phyloP scores from a whole-genome alignment of 2,329 filamentous ascomycete species.

The Trichophyton schoenleinii region DNA sequence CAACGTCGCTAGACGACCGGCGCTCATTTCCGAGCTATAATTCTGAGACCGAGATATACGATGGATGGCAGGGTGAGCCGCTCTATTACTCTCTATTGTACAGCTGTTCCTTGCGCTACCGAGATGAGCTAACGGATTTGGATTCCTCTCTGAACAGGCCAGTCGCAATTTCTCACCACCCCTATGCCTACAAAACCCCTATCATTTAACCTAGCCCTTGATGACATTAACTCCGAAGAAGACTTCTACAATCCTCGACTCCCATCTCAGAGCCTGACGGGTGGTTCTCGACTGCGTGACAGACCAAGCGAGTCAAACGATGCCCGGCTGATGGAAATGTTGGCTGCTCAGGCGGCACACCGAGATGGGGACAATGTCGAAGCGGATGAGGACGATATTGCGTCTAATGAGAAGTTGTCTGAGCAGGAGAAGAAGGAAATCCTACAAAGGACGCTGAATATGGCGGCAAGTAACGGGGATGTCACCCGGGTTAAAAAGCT shows the following conservation, averaged over 20 bases:
- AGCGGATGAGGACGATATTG: slow-evolving; percentile 68
- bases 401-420: slow-evolving; percentile 59
- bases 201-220: slow-evolving; percentile 71
- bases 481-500: slow-evolving; percentile 66
- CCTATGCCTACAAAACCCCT: slow-evolving; percentile 74
- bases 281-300: neutral
- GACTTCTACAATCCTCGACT: slow-evolving; percentile 28
- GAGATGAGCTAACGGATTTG: neutral
- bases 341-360: slow-evolving; percentile 83
- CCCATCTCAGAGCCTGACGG: slow-evolving; percentile 18
- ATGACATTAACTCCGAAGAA: slow-evolving; percentile 63
- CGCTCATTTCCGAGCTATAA: slow-evolving; percentile 53
- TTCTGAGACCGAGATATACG: slow-evolving; percentile 91
- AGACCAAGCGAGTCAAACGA: slow-evolving; percentile 43
- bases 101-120: neutral
- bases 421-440: slow-evolving; percentile 65
- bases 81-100: neutral
- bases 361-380: slow-evolving; percentile 53
- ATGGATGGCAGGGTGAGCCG: slow-evolving; percentile 83
- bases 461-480: slow-evolving; percentile 95
- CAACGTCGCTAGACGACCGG: slow-evolving; percentile 82
- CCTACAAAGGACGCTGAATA: slow-evolving; percentile 77
- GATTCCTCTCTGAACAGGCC: slow-evolving; percentile 44
- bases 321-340: slow-evolving; percentile 82
- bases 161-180: slow-evolving; percentile 87